Evolutionary conservation across 139 green algal genomes (phyloP), one percentile per base, ranked within the genome.

Genomic region (Nannochloris sp.): DNA sequence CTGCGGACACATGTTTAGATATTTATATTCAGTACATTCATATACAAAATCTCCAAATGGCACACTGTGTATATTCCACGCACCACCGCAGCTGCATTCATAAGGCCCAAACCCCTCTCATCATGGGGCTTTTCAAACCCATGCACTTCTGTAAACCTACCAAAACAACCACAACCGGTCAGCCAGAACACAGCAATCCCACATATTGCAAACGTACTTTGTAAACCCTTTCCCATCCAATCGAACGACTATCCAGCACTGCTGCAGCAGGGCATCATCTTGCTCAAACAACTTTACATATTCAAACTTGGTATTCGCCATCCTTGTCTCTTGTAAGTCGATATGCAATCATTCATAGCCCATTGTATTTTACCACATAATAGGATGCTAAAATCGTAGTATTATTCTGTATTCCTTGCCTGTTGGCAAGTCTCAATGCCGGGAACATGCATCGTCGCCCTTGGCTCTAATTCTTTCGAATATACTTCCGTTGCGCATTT

Each of bases 191-290:
- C 31, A 61, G 53, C 29, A 55, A 53, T 21, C 46, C 46, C 46
- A 3, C 18, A 9, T 8, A 57, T 7, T 36, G 48, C 10, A 15
- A 50, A 31, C 67, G 25, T 36, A 95, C 87, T 83, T 91, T 4
- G 88, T 95, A 72, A 96, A 96, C 57, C 88, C 86, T 49, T 90
- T 87, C 65, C 89, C 89, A 64, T 96, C 89, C 0, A 96, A 57
- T 0, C 89, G 75, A 1, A 96, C 49, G 1, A 96, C 88, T 24
- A 94, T 88, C 74, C 76, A 95, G 75, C 84, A 92, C n/a, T 69
- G 64, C 1, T 77, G 83, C 15, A 95, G 73, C 44, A 96, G 50
- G 16, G 61, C 57, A 31, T 87, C 83, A 48, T 90, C 79, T 27
- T 72, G 61, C 62, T 96, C 88, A 75, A 81, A 96, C 8, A 71